phyloP scores from a whole-genome alignment of 331 rosid genomes.

The Ulmus americana region DNA sequence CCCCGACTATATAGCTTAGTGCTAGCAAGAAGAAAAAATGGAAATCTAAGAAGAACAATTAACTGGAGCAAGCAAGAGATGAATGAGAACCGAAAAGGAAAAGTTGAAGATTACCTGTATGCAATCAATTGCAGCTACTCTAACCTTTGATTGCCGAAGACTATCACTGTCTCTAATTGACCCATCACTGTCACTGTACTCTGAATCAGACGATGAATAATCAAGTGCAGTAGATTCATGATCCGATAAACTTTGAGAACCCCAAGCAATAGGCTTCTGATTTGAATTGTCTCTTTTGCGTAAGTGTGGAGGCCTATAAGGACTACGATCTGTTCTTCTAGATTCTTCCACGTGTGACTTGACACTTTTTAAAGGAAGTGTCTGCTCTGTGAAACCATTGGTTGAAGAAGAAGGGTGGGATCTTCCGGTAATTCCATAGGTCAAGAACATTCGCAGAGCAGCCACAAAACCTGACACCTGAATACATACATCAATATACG shows the following conservation, averaged over 20 bases:
- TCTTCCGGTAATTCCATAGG: constrained; percentile 58
- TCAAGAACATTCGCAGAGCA: constrained; percentile 59
- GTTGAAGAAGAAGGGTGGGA: constrained; percentile 30
- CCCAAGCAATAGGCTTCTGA: constrained; percentile 35
- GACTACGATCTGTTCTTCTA: constrained; percentile 33
- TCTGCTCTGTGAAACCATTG: constrained; percentile 37
- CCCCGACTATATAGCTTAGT: neutral
- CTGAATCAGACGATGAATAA: constrained; percentile 80
- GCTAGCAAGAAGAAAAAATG: neutral
- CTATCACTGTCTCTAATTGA: constrained; percentile 44
- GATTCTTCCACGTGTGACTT: constrained; percentile 39
- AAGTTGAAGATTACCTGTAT: constrained; percentile 56
- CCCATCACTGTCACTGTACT: constrained; percentile 79
- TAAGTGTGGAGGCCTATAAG: constrained; percentile 90
- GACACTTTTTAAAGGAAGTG: constrained; percentile 21
- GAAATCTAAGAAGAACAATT: neutral
- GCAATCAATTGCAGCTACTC: constrained; percentile 79
- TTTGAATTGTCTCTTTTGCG: constrained; percentile 53
- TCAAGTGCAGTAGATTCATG: constrained; percentile 48
- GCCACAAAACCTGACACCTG: constrained; percentile 82
- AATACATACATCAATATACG: neutral
- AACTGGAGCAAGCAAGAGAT: neutral
- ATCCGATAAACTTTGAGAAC: constrained; percentile 38
- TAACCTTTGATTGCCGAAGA: constrained; percentile 51
- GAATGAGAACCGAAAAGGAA: neutral